Conservation (phyloP, 345 rosid genomes). For the Brassica nigra region DNA sequence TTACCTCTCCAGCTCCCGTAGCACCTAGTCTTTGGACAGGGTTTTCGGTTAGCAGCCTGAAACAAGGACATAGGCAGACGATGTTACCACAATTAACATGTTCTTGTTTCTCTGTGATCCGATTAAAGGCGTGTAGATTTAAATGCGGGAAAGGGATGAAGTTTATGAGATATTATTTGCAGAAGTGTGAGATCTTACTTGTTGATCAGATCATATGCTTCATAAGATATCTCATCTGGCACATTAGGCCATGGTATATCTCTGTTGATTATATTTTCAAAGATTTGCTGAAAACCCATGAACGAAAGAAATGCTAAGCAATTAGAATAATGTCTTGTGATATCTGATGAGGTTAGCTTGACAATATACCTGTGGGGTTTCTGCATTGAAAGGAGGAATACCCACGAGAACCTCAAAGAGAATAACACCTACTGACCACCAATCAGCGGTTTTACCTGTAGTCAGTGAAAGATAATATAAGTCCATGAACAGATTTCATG, state of each 20-base stretch:
- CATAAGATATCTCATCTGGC: conserved; percentile 76
- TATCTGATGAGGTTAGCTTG: not conserved
- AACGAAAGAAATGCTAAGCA: not conserved
- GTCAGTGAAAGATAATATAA: conserved; percentile 12
- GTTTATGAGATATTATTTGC: not conserved
- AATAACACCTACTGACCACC: conserved; percentile 99
- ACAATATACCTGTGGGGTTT: conserved; percentile 72
- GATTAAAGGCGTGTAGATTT: not conserved
- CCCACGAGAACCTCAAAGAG: conserved; percentile 93
- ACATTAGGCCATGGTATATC: conserved; percentile 88
- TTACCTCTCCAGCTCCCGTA: conserved; percentile 88
- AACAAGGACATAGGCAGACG: conserved; percentile 23
- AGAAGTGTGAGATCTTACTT: conserved; percentile 59
- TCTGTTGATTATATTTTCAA: conserved; percentile 90
- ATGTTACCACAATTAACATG: conserved; percentile 15
- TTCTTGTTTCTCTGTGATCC: conserved; percentile 2
- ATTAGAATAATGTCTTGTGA: not conserved
- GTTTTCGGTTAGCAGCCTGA: conserved; percentile 84
- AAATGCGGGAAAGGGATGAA: not conserved
- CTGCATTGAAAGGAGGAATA: conserved; percentile 93
- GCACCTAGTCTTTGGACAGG: conserved; percentile 93
- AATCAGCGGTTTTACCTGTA: conserved; percentile 91
- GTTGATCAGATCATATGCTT: conserved; percentile 78
- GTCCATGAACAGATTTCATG: conserved; percentile 20
- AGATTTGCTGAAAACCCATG: conserved; percentile 65